Evolutionary conservation across 2,329 filamentous ascomycete genomes (phyloP).

Genomic region (Fusarium pseudocircinatum): DNA sequence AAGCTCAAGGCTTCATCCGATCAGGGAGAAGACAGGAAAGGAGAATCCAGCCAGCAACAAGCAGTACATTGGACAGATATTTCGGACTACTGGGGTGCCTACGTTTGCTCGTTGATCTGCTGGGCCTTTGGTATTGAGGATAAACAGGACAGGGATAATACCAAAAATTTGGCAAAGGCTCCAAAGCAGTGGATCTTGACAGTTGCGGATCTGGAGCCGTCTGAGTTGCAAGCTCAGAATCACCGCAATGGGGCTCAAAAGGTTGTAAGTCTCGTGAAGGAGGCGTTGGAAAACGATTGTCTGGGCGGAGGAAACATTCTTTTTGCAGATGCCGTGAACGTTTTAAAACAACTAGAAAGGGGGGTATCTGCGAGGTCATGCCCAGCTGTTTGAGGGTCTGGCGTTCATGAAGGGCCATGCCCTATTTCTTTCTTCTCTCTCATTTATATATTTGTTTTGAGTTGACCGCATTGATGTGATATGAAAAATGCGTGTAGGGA

Average conservation of each 20-base stretch:
- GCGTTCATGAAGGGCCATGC: background rate
- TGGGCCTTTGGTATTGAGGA: slow-evolving; percentile 62
- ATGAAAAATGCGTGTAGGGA: slow-evolving; percentile 13
- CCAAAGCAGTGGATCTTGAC: slow-evolving; percentile 51
- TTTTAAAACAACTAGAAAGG: slow-evolving; percentile 62
- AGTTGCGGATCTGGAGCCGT: slow-evolving; percentile 53
- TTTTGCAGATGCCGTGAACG: slow-evolving; percentile 63
- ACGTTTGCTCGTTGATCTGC: slow-evolving; percentile 67
- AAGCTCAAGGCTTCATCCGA: slow-evolving; percentile 29
- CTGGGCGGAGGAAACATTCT: slow-evolving; percentile 59
- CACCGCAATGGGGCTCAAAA: slow-evolving; percentile 55
- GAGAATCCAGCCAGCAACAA: slow-evolving; percentile 1
- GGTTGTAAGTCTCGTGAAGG: slow-evolving; percentile 60
- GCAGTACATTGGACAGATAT: slow-evolving; percentile 49
- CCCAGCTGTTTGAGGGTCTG: slow-evolving; percentile 1
- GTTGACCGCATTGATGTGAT: slow-evolving; percentile 1
- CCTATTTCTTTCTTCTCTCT: background rate
- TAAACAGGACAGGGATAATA: slow-evolving; percentile 30
- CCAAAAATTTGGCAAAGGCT: slow-evolving; percentile 40
- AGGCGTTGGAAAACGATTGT: slow-evolving; percentile 60
- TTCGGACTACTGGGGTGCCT: slow-evolving; percentile 64
- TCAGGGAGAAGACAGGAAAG: background rate
- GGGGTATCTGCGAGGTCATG: slow-evolving; percentile 48
- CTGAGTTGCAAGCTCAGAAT: slow-evolving; percentile 51
- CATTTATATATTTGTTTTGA: background rate